phyloP scores from a whole-genome alignment of 371 early-diverging fungal genomes.

The Nematocida major region DNA sequence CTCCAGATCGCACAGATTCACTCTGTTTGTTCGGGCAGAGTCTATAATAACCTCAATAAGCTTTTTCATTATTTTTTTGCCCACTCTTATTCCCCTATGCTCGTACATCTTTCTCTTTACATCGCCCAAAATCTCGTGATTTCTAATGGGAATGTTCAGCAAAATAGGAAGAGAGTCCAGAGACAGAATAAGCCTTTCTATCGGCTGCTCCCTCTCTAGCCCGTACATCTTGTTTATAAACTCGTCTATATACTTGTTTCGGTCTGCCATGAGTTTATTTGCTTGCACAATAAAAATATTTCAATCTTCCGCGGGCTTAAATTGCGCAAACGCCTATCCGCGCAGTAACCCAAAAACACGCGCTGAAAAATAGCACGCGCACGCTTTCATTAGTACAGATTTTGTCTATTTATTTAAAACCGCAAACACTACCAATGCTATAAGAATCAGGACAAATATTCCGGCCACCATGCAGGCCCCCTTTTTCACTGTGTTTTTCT shows the following conservation, averaged over 20 bases:
- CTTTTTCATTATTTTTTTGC: slow-evolving; percentile 25
- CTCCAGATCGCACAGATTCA: not conserved
- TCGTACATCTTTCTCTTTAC: slow-evolving; percentile 31
- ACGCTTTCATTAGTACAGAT: too few relatives aligned
- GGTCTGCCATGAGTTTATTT: not conserved
- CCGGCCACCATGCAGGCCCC: not conserved
- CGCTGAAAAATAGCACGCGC: not conserved
- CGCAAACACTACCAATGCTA: not conserved
- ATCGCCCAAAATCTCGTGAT: not conserved
- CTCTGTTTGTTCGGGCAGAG: not conserved
- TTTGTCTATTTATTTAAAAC: not conserved
- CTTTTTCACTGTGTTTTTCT: not conserved
- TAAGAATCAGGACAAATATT: slow-evolving; percentile 1
- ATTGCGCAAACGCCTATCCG: too few relatives aligned
- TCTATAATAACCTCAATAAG: slow-evolving; percentile 37
- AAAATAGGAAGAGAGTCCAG: not conserved
- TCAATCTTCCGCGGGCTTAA: not conserved
- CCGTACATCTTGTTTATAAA: slow-evolving; percentile 24
- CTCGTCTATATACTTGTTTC: not conserved
- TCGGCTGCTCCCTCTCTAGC: slow-evolving; percentile 11
- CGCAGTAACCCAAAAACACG: too few relatives aligned
- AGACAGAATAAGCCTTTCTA: slow-evolving; percentile 17
- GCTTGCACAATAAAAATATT: slow-evolving; percentile 7
- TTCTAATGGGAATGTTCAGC: not conserved
- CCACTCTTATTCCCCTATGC: slow-evolving; percentile 6